Evolutionary conservation across 768 basidiomycete genomes (phyloP), one percentile per base, ranked within the genome.

Genomic region (Cystofilobasidium bisporidii): DNA sequence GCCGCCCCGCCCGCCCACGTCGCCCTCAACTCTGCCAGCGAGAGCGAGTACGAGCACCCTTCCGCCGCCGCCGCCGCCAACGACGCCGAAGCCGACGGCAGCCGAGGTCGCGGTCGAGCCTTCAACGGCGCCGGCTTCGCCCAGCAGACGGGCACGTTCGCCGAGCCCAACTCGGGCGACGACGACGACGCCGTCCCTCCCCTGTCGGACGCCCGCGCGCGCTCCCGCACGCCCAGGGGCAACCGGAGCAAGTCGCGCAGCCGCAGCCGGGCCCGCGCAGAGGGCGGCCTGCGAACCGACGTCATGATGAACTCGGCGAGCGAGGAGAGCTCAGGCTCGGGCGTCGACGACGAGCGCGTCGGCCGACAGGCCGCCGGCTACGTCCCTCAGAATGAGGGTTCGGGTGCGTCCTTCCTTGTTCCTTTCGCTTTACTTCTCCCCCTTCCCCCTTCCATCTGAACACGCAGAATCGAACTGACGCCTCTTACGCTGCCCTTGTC

Each of bases 151-250:
- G 53, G 53, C 17, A 17, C 53, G 17, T 56, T 24, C 28, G 28
- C 53, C 28, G 53, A 56, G 53, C 28, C 28, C 53, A 56, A 56
- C 53, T 56, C 53, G 10, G 53, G 53, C 53, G 53, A 56, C 53
- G 53, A 56, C 53, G 53, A 56, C 53, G 53, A 56, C 53, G 32
- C 53, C 12, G 18, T 56, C 2, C 53, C 53, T 9, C 53, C 53
- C 14, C 53, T 56, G 30, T 56, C 53, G 53, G 30, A 32, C 53
- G 28, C 30, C 17, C 53, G 53, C 12, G 53, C 53, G 28, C 26
- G 53, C 18, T 56, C 53, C 28, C 53, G 53, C 28, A 56, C 53
- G 28, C 53, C 28, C 28, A 6, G 53, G 28, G 53, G 28, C 28
- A 17, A 2, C 28, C 6, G 53, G 53, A 24, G 15, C 53, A 56